Base-by-base conservation (phyloP, 2,329 filamentous ascomycete species). In the Gliomastix tumulicola region DNA sequence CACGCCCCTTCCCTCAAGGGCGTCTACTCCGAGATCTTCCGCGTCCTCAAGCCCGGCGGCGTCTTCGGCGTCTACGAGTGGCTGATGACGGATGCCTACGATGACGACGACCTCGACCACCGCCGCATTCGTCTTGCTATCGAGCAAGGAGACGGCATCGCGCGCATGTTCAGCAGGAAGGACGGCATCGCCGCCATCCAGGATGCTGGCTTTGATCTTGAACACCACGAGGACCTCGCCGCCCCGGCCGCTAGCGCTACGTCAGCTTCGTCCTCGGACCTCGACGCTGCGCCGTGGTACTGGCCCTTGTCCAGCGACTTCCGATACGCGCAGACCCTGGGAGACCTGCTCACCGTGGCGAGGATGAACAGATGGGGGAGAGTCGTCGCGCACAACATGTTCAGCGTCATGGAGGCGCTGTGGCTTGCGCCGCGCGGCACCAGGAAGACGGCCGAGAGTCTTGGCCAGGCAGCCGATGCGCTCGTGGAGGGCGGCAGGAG, bases 11-110 rank as follows among this genome's bases (percentile, higher is more conserved):
- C 79, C 36, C 74, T 95, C 16, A 82, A 86, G 50, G 88, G 85
- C 44, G 87, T 95, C 44, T 96, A 96, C 68, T 79, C 77, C 60
- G 82, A 95, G 61, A 95, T 96, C 53, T 86, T 82, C 74, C 83
- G 85, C 23, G 88, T 94, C 21, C 70, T 96, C 41, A 96, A 95
- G 74, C 89, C 89, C n/a, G 89, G 89, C 41, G 88, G 88, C 57
- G 72, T 84, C 37, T 96, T 96, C 52, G 89, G 88, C 53, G 88
- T 95, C 35, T 95, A 95, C 66, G 89, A 96, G 63, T 95, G 89
- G 89, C 71, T 95, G 51, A 95, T 96, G 89, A 95, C 88, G 11
- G 88, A 94, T 44, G 69, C 80, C n/a, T 96, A 94, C 65, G 82
- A 95, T 68, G 88, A 92, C 57, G 69, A 82, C 43, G 85, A 94